Base-by-base conservation (phyloP, 768 basidiomycete species). In the Pholiota microspora region DNA sequence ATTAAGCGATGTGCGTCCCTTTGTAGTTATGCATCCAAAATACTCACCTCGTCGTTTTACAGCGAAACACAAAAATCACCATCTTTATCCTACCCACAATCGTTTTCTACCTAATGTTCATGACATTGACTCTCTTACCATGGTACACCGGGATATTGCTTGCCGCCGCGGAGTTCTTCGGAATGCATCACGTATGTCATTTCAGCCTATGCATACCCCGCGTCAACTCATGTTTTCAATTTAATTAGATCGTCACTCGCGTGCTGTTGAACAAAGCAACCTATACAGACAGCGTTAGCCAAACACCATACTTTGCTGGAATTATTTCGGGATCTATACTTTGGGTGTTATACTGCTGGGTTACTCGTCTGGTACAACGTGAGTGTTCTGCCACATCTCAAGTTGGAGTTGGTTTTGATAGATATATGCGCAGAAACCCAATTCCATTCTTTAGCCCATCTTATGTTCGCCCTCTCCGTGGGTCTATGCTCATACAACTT, bases 281-380 rank as follows among this genome's bases (percentile, higher is more conserved):
- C 2, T 89, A 92, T 61, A 91, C 89, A 8, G 92, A 93, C 57
- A 85, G 83, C 40, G 85, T 98, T 40, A 86, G 84, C 25, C 82
- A 86, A 59, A 93, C 91, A 53, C 95, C 95, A 0, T 97, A 98
- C 71, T 95, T 98, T 63, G 84, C 92, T 0, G 89, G 92, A 8
- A 93, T 99, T 58, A 97, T 99, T 53, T 79, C 74, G 42, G 92
- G 78, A 1, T 91, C 89, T 3, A 81, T 98, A 65, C 66, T 94
- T 32, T 97, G 94, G 93, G 92, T 96, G 7, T 76, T 81, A 2
- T 93, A 82, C 52, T 83, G 82, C 49, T 98, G 94, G 94, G 69
- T 85, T 6, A 86, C 88, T 2, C 78, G 89, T 32, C 82, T 95
- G 15, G 74, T 94, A 7, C 75, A 78, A 64, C 85, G 90, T 91